Conservation (phyloP, 2,329 filamentous ascomycete species). For the Monosporascus sp. region DNA sequence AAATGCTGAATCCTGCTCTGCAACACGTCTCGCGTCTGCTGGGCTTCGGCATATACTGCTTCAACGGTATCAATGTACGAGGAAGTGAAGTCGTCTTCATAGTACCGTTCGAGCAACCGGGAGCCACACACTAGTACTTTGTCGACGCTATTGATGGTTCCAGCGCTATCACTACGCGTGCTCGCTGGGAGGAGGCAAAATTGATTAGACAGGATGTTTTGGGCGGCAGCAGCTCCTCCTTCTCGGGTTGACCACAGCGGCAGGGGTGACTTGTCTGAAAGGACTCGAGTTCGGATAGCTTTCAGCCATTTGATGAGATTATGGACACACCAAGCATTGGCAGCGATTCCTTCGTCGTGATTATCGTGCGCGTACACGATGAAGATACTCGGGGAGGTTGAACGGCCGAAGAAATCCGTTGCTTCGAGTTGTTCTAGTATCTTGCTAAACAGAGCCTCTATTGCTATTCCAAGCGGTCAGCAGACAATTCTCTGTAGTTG, state of each 20-base stretch:
- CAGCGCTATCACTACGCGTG: background rate
- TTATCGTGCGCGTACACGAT: slow-evolving; percentile 11
- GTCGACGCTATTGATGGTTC: background rate
- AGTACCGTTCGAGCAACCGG: slow-evolving; percentile 4
- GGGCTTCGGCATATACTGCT: background rate
- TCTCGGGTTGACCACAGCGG: background rate
- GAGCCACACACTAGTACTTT: slow-evolving; percentile 7
- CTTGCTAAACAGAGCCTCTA: no score
- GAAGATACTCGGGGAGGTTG: slow-evolving; percentile 3
- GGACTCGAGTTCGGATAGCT: background rate
- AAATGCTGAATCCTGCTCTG: background rate
- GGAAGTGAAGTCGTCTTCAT: slow-evolving; percentile 1
- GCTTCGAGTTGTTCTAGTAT: background rate
- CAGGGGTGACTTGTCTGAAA: slow-evolving; percentile 3
- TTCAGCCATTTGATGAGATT: background rate
- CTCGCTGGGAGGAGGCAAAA: slow-evolving; percentile 1
- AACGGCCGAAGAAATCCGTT: slow-evolving; percentile 1
- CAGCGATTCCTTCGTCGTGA: background rate
- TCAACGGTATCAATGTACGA: slow-evolving; percentile 1
- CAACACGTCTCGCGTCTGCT: background rate
- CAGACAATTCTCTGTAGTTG: no score
- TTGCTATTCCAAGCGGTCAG: no score
- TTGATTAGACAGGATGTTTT: slow-evolving; percentile 5
- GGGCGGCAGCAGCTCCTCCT: background rate
- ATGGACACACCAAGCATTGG: slow-evolving; percentile 1